phyloP scores from a whole-genome alignment of 305 asterid genomes.

The Fraxinus latifolia region DNA sequence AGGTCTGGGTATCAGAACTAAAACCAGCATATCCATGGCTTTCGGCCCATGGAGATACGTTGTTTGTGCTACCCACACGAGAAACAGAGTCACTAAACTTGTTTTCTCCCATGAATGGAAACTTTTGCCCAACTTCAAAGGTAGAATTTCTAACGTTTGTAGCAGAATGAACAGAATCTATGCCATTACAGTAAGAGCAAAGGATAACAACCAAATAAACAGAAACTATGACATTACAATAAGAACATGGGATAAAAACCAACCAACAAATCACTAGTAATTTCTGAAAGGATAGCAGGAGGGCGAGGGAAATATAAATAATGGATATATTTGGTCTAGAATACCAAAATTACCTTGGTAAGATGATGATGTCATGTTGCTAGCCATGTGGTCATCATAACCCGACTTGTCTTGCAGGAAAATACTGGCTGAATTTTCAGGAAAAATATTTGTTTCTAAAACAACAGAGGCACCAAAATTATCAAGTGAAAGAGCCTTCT shows the following conservation, averaged over 20 bases:
- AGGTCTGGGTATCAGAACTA: constrained; percentile 43
- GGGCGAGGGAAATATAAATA: background rate
- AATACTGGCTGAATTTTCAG: constrained; percentile 36
- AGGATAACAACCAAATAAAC: constrained; percentile 26
- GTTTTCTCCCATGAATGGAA: constrained; percentile 48
- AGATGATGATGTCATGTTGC: constrained; percentile 38
- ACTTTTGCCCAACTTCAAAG: constrained; percentile 38
- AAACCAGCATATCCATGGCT: constrained; percentile 40
- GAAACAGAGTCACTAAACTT: constrained; percentile 36
- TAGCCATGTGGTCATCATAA: constrained; percentile 38
- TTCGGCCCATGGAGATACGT: constrained; percentile 47
- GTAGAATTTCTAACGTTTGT: constrained; percentile 32
- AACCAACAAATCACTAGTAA: constrained; percentile 19
- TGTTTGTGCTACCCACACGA: constrained; percentile 35
- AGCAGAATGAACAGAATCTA: constrained; percentile 42
- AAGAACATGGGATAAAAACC: constrained; percentile 18
- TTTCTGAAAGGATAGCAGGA: constrained; percentile 22
- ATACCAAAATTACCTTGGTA: constrained; percentile 49
- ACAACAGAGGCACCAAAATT: constrained; percentile 38
- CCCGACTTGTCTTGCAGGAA: constrained; percentile 38
- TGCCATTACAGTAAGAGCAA: constrained; percentile 29
- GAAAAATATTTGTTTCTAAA: constrained; percentile 36
- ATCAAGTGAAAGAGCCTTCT: constrained; percentile 37
- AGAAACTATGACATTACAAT: constrained; percentile 39
- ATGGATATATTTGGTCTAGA: background rate